These are phyloP conservation scores for Flaveria floridana DNA, from an alignment of 140 eudicot species.

Conservation along the genomic window DNA sequence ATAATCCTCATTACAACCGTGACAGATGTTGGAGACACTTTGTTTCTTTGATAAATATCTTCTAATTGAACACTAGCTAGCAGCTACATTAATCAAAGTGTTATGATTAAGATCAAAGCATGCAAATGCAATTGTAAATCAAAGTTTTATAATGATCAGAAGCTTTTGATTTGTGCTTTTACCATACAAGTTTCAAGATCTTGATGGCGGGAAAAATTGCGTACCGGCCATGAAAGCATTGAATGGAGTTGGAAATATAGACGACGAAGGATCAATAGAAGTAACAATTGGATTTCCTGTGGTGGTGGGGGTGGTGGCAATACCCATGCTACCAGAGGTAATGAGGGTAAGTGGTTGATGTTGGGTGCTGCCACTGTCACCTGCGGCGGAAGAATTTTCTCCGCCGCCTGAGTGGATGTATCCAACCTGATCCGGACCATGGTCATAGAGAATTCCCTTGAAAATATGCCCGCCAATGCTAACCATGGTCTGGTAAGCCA, in stretches of 20 bases:
- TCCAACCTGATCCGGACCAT: conserved; percentile 56
- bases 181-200: conserved; percentile 45
- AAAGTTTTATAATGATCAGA: background rate
- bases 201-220: conserved; percentile 91
- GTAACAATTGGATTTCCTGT: conserved; percentile 33
- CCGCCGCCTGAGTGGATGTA: conserved; percentile 46
- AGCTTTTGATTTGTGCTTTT: background rate
- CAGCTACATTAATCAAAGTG: conserved; percentile 32
- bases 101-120: conserved; percentile 23
- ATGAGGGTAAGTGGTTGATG: conserved; percentile 50
- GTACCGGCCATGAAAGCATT: conserved; percentile 92
- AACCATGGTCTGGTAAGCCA: conserved; percentile 84
- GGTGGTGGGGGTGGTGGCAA: conserved; percentile 24
- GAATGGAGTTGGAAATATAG: conserved; percentile 68
- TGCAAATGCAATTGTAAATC: conserved; percentile 15
- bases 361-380: background rate
- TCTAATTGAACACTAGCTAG: conserved; percentile 40
- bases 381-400: conserved; percentile 45
- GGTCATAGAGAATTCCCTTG: conserved; percentile 88
- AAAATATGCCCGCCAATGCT: conserved; percentile 81
- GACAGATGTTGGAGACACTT: conserved; percentile 15
- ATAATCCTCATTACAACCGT: conserved; percentile 23
- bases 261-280: conserved; percentile 55
- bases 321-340: conserved; percentile 30
- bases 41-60: background rate